phyloP scores from a whole-genome alignment of 2,329 filamentous ascomycete genomes.

The Paradendryphiella salina region DNA sequence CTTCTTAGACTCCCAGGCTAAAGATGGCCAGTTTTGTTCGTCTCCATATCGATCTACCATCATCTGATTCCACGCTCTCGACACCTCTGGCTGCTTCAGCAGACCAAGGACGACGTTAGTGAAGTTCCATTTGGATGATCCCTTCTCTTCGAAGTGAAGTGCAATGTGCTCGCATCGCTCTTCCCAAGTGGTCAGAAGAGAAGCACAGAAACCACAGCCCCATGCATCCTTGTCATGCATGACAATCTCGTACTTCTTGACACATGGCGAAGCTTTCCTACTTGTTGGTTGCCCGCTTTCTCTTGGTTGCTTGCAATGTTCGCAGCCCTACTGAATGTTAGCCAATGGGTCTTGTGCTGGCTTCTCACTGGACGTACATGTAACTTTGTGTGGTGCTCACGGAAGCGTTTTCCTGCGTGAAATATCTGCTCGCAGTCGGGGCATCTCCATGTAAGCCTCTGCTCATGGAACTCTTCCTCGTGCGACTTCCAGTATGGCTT shows the following conservation, averaged over 20 bases:
- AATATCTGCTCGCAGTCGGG: constrained; percentile 70
- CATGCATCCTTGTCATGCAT: constrained; percentile 67
- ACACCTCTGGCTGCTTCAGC: constrained; percentile 66
- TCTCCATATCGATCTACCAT: constrained; percentile 59
- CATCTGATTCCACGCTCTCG: constrained; percentile 65
- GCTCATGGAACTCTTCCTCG: constrained; percentile 70
- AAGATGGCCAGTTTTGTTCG: constrained; percentile 50
- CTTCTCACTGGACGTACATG: constrained; percentile 52
- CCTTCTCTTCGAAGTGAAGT: constrained; percentile 68
- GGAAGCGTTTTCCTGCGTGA: constrained; percentile 69
- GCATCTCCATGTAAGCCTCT: constrained; percentile 68
- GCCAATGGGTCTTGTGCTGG: neutral
- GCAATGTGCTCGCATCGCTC: constrained; percentile 70
- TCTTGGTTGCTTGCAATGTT: constrained; percentile 67
- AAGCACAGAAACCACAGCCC: constrained; percentile 70
- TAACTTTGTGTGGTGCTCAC: constrained; percentile 68
- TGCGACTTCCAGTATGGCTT: constrained; percentile 73
- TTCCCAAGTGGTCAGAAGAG: constrained; percentile 64
- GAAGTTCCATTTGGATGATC: constrained; percentile 66
- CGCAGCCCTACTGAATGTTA: constrained; percentile 53
- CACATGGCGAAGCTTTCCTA: constrained; percentile 53
- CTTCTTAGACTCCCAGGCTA: constrained; percentile 66
- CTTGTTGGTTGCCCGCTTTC: constrained; percentile 57
- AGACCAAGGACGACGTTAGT: constrained; percentile 69
- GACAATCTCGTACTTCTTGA: constrained; percentile 47